Percentiles rank a stretch among this genome's conserved stretches.
These are phyloP conservation scores for Anisodus tanguticus DNA, from an alignment of 257 asterid genomes.

Conservation along the genomic window DNA sequence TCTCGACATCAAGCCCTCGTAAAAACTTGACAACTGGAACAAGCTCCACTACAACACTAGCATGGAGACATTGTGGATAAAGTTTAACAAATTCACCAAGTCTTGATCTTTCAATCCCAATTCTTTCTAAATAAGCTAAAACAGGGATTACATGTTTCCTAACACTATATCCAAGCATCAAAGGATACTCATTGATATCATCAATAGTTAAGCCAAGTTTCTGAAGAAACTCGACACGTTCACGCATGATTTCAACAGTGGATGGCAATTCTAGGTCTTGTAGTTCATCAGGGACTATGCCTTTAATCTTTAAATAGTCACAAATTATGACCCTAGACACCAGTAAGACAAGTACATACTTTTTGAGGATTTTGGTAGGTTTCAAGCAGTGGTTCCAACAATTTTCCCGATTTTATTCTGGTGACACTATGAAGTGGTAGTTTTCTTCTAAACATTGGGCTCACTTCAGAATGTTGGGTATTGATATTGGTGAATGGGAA, in stretches of 20 bases:
- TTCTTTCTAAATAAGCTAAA: constrained; percentile 78
- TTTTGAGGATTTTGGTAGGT: constrained; percentile 56
- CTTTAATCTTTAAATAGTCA: constrained; percentile 79
- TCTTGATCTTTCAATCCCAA: constrained; percentile 76
- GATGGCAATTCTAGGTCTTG: constrained; percentile 85
- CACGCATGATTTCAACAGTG: constrained; percentile 89
- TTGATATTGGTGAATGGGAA: too few species aligned
- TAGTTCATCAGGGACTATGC: constrained; percentile 80
- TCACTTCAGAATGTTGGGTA: constrained; percentile 58
- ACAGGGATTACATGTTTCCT: constrained; percentile 85
- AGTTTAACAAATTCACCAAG: constrained; percentile 83
- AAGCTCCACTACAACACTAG: constrained; percentile 92
- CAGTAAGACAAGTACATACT: constrained; percentile 36
- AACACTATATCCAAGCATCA: constrained; percentile 86
- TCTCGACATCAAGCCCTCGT: constrained; percentile 90
- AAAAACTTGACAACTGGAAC: constrained; percentile 70
- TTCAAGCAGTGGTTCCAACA: constrained; percentile 33
- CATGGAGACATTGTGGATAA: constrained; percentile 81
- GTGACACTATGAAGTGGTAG: background rate
- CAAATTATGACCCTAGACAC: constrained; percentile 81
- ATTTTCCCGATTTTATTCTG: constrained; percentile 23
- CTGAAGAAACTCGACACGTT: constrained; percentile 85
- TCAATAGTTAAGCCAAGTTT: constrained; percentile 76
- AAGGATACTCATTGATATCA: constrained; percentile 82
- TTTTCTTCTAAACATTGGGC: constrained; percentile 49